Conservation (phyloP, 305 asterid species). For the Fraxinus sp. region DNA sequence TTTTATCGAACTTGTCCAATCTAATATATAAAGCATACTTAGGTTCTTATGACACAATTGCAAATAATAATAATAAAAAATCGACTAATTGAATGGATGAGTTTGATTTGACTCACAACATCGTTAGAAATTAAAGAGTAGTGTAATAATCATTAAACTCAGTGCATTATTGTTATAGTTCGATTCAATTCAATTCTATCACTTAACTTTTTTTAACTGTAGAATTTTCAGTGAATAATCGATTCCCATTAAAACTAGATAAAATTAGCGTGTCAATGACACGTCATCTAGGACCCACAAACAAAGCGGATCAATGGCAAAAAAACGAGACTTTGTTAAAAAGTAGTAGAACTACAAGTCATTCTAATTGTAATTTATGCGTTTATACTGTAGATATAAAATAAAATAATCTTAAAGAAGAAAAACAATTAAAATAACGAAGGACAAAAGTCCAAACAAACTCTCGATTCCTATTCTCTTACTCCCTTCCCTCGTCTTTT, state of each 20-base stretch:
- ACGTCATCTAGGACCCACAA: slow-evolving; percentile 37
- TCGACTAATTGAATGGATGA: background rate
- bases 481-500: slow-evolving; percentile 5
- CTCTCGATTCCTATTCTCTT: slow-evolving; percentile 22
- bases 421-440: background rate
- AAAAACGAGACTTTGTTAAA: slow-evolving; percentile 32
- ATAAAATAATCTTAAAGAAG: slow-evolving; percentile 14
- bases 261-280: slow-evolving; percentile 30
- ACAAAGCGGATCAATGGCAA: slow-evolving; percentile 32
- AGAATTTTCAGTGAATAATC: background rate
- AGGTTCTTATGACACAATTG: background rate
- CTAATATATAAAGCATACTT: too few relatives aligned
- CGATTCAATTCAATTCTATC: background rate
- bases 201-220: too few relatives aligned
- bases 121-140: background rate
- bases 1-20: background rate
- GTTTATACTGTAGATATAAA: background rate
- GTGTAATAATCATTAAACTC: background rate
- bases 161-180: background rate
- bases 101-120: background rate
- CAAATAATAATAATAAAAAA: background rate
- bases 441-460: slow-evolving; percentile 25
- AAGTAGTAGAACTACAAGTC: slow-evolving; percentile 25
- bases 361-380: slow-evolving; percentile 3
- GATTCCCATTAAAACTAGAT: background rate